These are phyloP conservation scores for Zizania palustris DNA, from an alignment of 202 grass and related monocot genomes.

Conservation along the genomic window DNA sequence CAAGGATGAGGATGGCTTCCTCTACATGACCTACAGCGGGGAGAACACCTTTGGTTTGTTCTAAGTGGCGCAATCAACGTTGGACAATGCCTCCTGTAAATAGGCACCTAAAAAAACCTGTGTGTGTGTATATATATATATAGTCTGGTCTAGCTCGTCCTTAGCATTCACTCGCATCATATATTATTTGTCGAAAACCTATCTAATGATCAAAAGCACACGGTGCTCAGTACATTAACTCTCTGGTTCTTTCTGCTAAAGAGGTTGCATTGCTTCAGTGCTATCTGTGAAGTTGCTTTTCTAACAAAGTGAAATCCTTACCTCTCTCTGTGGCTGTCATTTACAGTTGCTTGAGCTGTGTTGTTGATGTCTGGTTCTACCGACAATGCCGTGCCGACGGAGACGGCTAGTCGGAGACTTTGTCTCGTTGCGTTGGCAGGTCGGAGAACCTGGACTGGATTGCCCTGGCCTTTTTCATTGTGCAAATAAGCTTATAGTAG, in stretches of 20 bases:
- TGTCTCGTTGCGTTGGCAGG: too few relatives aligned
- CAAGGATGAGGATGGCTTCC: constrained; percentile 86
- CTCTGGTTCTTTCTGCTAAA: background rate
- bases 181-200: background rate
- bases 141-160: constrained; percentile 1
- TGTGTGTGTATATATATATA: constrained; percentile 42
- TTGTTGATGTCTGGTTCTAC: too few relatives aligned
- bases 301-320: background rate
- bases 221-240: constrained; percentile 14
- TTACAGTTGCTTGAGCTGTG: background rate
- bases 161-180: background rate
- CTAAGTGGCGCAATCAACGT: background rate
- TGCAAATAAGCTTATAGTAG: too few relatives aligned
- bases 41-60: constrained; percentile 78
- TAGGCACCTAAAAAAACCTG: constrained; percentile 32
- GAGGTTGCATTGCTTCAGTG: background rate
- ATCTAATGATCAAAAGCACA: background rate
- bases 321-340: background rate
- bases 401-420: too few relatives aligned
- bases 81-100: constrained; percentile 48
- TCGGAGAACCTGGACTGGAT: too few relatives aligned
- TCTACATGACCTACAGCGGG: constrained; percentile 91
- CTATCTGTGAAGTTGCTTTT: background rate
- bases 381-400: too few relatives aligned
- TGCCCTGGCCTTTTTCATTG: too few relatives aligned